These are phyloP conservation scores for Talaromyces marneffei DNA, from an alignment of 2,329 filamentous ascomycete species.

Conservation along the genomic window DNA sequence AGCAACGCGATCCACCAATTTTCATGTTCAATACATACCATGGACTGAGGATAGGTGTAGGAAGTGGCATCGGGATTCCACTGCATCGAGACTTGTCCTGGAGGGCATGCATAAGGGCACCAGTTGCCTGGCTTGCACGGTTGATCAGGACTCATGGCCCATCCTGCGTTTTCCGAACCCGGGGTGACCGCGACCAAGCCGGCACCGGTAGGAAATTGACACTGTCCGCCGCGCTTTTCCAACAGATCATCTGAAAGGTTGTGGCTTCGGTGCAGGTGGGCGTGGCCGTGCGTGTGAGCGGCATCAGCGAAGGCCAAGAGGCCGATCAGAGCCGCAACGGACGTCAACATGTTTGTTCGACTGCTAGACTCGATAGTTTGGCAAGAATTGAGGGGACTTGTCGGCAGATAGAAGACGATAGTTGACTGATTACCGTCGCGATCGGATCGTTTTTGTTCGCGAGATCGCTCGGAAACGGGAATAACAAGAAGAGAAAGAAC, in stretches of 20 bases:
- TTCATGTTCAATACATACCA: slow-evolving; percentile 47
- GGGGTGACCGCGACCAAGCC: slow-evolving; percentile 66
- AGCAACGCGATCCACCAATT: slow-evolving; percentile 1
- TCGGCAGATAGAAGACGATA: too few relatives aligned
- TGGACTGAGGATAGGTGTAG: slow-evolving; percentile 65
- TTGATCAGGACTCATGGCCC: slow-evolving; percentile 73
- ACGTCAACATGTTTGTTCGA: slow-evolving; percentile 28
- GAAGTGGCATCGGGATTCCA: slow-evolving; percentile 65
- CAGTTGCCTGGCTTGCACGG: slow-evolving; percentile 61
- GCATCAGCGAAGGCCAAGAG: slow-evolving; percentile 34
- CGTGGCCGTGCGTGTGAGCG: slow-evolving; percentile 28
- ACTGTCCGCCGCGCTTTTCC: slow-evolving; percentile 52
- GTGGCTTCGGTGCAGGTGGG: slow-evolving; percentile 23
- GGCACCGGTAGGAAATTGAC: slow-evolving; percentile 60
- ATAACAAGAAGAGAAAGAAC: neutral
- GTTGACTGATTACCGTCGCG: slow-evolving; percentile 13
- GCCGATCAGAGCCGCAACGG: slow-evolving; percentile 33
- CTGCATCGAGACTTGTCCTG: slow-evolving; percentile 71
- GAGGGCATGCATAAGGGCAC: slow-evolving; percentile 70
- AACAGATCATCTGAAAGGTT: slow-evolving; percentile 19
- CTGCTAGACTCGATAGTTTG: neutral
- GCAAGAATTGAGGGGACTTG: neutral
- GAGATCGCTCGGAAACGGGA: neutral
- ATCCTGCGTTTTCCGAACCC: slow-evolving; percentile 60
- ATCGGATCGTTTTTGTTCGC: neutral